Base-by-base conservation (phyloP, 805 yeast genomes). In the Clavispora phyllophila region DNA sequence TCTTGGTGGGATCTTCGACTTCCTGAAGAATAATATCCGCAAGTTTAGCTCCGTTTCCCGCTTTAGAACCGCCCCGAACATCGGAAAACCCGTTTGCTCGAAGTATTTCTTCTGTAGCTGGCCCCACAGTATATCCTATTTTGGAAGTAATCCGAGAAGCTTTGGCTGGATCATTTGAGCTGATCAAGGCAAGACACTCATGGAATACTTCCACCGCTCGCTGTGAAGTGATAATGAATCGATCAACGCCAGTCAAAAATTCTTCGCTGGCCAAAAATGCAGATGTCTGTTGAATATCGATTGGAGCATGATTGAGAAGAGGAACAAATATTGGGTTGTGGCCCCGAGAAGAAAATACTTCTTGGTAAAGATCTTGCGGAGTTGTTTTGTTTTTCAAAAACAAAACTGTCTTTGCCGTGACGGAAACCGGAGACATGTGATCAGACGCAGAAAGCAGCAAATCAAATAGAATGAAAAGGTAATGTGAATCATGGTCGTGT, bases 121-220 rank as follows among this genome's bases (percentile, higher is more conserved):
- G 96, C 0, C 98, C 98, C 5, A 91, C 96, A 0, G 96, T 87
- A 56, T 81, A 91, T 0, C 84, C 82, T 0, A 81, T 76, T 51
- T 79, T 80, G 3, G 49, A 41, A 6, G 77, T 57, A 1, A 81
- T 64, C 0, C 38, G 41, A 2, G 41, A 26, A 3, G 7, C 57
- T 28, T 31, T 32, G 12, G 28, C 39, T 5, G 51, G 42, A 45
- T 57, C 35, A 36, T 32, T 8, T 37, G 46, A 1, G 37, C 53
- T 8, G n/a, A 69, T 51, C 9, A 45, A 44, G 0, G 50, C 46
- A 5, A 82, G 62, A 12, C 76, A 58, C 29, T 68, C 66, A 46
- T 76, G 76, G 10, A 88, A 61, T 5, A 87, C 82, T 52, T 90
- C 96, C 0, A 90, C 95, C 2, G 96, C 95, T 50, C 98, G 63